Percentiles rank a stretch among this genome's conserved stretches.
Conservation (phyloP, 2,329 filamentous ascomycete genomes). For the Davidsoniella neocaledoniae region DNA sequence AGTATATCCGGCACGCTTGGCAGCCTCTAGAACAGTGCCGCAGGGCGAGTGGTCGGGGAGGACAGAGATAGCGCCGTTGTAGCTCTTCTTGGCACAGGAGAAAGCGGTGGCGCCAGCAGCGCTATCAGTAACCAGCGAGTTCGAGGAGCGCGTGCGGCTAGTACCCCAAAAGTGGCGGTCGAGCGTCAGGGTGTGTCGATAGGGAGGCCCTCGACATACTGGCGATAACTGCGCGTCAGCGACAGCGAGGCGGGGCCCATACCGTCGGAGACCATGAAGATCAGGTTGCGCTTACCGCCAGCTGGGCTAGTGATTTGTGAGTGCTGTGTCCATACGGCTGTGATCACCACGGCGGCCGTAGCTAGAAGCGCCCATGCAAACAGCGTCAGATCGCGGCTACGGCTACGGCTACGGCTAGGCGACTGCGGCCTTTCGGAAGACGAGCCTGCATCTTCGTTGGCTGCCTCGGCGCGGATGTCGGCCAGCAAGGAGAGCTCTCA, state of each 20-base stretch:
- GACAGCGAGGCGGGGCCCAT: slow-evolving; percentile 91
- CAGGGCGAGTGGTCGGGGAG: slow-evolving; percentile 74
- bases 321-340: slow-evolving; percentile 66
- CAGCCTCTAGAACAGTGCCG: slow-evolving; percentile 83
- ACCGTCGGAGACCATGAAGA: slow-evolving; percentile 98
- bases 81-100: slow-evolving; percentile 81
- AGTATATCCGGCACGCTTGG: slow-evolving; percentile 77
- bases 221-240: slow-evolving; percentile 72
- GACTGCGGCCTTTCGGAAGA: slow-evolving; percentile 11
- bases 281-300: slow-evolving; percentile 67
- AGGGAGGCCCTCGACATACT: slow-evolving; percentile 57
- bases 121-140: slow-evolving; percentile 79
- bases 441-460: slow-evolving; percentile 18
- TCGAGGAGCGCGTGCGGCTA: slow-evolving; percentile 70
- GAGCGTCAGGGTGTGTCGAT: slow-evolving; percentile 54
- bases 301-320: slow-evolving; percentile 21
- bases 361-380: slow-evolving; percentile 73
- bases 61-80: slow-evolving; percentile 90
- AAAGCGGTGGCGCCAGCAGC: slow-evolving; percentile 97
- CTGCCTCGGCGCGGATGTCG: slow-evolving; percentile 18
- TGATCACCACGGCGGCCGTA: slow-evolving; percentile 59
- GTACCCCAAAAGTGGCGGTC: slow-evolving; percentile 84
- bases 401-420: slow-evolving; percentile 25
- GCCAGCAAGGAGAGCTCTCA: slow-evolving; percentile 18
- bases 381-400: slow-evolving; percentile 53